Evolutionary conservation across 306 rosid genomes (phyloP).

Genomic region (Astragalus membranaceus): DNA sequence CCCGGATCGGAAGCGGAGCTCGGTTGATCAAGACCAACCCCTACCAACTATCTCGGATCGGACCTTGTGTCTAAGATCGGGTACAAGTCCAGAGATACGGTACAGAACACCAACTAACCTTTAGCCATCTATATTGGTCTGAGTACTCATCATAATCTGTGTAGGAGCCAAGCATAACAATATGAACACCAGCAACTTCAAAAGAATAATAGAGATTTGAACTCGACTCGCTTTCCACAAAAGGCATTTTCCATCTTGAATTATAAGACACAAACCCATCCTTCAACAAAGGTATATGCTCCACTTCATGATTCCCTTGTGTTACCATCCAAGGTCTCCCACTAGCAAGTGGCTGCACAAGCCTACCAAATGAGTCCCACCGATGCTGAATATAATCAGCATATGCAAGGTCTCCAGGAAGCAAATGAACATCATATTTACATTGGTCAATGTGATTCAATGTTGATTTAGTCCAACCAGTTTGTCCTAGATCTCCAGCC

Average conservation of each 20-base stretch:
- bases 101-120: conserved; percentile 77
- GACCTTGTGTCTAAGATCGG: no score
- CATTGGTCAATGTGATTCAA: conserved; percentile 68
- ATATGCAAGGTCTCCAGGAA: conserved; percentile 92
- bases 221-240: conserved; percentile 74
- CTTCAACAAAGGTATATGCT: conserved; percentile 49
- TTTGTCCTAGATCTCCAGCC: conserved; percentile 93
- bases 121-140: conserved; percentile 79
- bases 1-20: no score
- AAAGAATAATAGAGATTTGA: conserved; percentile 94
- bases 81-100: no score
- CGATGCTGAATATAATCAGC: conserved; percentile 73
- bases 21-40: no score
- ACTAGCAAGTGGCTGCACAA: conserved; percentile 94
- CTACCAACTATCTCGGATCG: no score
- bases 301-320: conserved; percentile 88
- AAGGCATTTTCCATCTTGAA: conserved; percentile 94
- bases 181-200: conserved; percentile 69
- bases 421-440: conserved; percentile 72
- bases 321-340: conserved; percentile 96
- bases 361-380: conserved; percentile 87
- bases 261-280: conserved; percentile 72
- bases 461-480: conserved; percentile 88
- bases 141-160: conserved; percentile 67
- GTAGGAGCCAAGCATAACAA: conserved; percentile 90